These are phyloP conservation scores for Vanrija sp. DNA, from an alignment of 1,284 basidiomycete genomes.

Conservation along the genomic window DNA sequence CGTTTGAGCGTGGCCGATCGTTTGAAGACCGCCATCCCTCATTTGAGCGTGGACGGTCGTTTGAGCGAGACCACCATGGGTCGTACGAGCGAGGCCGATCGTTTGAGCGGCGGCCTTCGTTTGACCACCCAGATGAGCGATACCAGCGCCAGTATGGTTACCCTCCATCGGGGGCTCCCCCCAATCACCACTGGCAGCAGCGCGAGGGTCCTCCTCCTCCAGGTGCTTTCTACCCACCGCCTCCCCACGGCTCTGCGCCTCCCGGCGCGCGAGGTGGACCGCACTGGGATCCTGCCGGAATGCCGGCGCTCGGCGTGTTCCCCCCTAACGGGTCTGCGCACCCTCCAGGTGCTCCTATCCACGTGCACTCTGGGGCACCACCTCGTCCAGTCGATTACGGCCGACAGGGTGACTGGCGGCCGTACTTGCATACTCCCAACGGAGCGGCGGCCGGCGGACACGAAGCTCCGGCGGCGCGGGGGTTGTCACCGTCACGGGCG, in stretches of 20 bases:
- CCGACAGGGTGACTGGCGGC: conserved; percentile 12
- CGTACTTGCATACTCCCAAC: conserved; percentile 11
- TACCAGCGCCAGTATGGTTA: neutral
- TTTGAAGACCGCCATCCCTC: neutral
- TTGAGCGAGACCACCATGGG: too few species aligned
- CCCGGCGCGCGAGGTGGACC: neutral
- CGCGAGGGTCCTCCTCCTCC: too few species aligned
- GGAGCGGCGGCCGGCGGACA: neutral
- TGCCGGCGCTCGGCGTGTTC: conserved; percentile 14
- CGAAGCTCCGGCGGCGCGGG: too few species aligned
- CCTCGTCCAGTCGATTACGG: conserved; percentile 4
- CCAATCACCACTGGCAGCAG: too few species aligned
- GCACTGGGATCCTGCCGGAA: conserved; percentile 2
- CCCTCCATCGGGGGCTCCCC: too few species aligned
- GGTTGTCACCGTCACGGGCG: too few species aligned
- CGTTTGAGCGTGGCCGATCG: neutral
- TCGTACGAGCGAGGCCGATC: neutral
- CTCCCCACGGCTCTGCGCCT: neutral
- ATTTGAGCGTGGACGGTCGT: neutral
- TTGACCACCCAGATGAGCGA: conserved; percentile 3
- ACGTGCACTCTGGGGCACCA: neutral
- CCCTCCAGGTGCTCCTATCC: neutral
- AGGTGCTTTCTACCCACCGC: neutral
- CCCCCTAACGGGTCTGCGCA: neutral
- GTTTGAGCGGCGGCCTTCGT: neutral